Evolutionary conservation across 768 basidiomycete genomes (phyloP), one percentile per base, ranked within the genome.

Genomic region (Kwoniella pini): DNA sequence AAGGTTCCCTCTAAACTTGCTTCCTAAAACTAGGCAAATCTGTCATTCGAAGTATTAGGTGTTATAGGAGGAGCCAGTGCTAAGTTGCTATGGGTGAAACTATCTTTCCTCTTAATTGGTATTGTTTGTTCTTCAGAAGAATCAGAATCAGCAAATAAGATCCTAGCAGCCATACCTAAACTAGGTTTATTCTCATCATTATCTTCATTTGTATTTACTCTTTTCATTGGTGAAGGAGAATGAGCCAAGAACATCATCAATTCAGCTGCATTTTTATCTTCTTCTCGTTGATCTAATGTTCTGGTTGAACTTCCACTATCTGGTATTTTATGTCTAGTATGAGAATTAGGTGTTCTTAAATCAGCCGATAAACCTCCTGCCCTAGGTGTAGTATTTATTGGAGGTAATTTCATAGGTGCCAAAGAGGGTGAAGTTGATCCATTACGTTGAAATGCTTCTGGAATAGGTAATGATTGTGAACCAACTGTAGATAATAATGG

Each of bases 191-290:
- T 44, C 21, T 12, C 13, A 42, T 36, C 24, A 17, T 27, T 24
- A 21, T 24, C 42, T 22, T 44, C 52, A 15, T 40, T 9, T 0
- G 42, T 24, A 12, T 38, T 24, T 13, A 48, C 36, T 52, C 31
- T 63, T 27, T 58, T 53, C 40, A 65, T 52, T 1, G 74, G 71
- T 24, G 69, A 70, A 2, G 76, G 76, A 15, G 72, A 74, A 60
- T 75, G 74, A 15, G 76, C 76, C 19, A 77, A 65, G 54, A 74
- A 77, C 63, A 77, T 72, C 71, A 77, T 77, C 46, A 75, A 57
- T 48, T 77, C 76, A 10, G 76, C 76, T 1, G 76, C 76, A 42
- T 68, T 59, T 57, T 74, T 67, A 52, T 77, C 76, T 48, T 74
- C 76, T n/a, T 71, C 72, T 24, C 50, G 12, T 52, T 26, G 26